Base-by-base conservation (phyloP, 805 yeast species). In the Yarrowia keelungensis region DNA sequence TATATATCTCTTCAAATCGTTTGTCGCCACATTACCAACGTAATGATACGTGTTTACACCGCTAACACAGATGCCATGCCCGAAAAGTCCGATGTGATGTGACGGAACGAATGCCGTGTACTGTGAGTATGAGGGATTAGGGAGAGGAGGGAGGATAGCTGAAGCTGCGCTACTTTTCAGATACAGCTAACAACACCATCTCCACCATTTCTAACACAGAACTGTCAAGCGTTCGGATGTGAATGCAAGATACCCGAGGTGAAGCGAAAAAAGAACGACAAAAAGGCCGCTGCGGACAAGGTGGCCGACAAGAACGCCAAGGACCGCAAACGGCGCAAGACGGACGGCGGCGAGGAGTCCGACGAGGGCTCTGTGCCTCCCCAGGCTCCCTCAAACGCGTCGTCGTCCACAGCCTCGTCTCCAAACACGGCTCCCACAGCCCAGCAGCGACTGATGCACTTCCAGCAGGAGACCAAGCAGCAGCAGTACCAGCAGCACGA, bases 21-120 rank as follows among this genome's bases (percentile, higher is more conserved):
- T 19, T 19, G 19, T 19, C 32, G 32, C 32, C 7, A 26, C 32
- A 26, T 26, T 26, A 26, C 32, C 32, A 5, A 26, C 32, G 32
- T 26, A 26, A 26, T 26, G 32, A 26, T 26, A 26, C 32, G 32
- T 26, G 32, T 26, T 26, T 26, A 26, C 32, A 26, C 7, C 9
- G 15, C 64, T 58, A 58, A 32, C 68, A 16, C 46, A 72, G 73
- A 79, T 90, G 95, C 74, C 87, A 91, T 68, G 84, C 88, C 8
- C 81, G 95, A 43, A 90, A 90, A 73, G 95, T 90, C n/a, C 84
- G 92, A 43, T 90, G 96, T 78, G 81, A 79, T 69, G 80, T 79
- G 69, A 89, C 81, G 14, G 76, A 76, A 42, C 83, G 80, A 68
- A 80, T 81, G 74, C 90, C 89, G 0, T 87, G 90, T 73, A 84